Base-by-base conservation (phyloP, 2,329 filamentous ascomycete species). In the Pseudogymnoascus sp. region DNA sequence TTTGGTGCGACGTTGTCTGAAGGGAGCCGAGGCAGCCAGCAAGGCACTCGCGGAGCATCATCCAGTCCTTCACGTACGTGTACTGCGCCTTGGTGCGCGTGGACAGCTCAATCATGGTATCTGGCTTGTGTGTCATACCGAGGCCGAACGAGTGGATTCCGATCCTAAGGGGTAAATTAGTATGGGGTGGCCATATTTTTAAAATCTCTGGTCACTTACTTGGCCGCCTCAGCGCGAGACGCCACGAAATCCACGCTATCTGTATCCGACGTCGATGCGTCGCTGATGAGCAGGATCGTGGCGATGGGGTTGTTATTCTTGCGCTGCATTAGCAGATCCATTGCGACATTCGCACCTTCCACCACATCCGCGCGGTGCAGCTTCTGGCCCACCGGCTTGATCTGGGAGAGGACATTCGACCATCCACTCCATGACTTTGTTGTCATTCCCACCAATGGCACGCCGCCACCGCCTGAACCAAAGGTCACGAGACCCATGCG, bases 1-100 rank as follows among this genome's bases (percentile, higher is more conserved):
- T 97, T 73, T 97, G 94, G 73, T 99, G 94, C n/a, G 94, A 97
- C 28, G 91, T 87, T 2, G 90, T 92, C 74, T 99, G 94, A 72
- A 97, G 83, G 12, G 91, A 87, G 54, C 94, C 94, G 28, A 99
- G 79, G 70, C 93, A 97, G 43, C 94, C 94, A 22, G 92, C 94
- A 47, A 97, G 82, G 73, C 94, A 97, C 74, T 99, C 94, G 28
- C 94, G 88, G 36, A 99, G 82, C 93, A 97, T 99, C 93, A 97
- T 97, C 94, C 94, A 99, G 74, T 99, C 94, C 76, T 97, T 99
- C 67, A 99, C 92, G 70, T 97, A 99, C 1, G 92, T 95, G 71
- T 97, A 99, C 1, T 92, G 95, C 4, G 92, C 94, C 77, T 97
- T 99, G 3, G 94, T 99, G 63, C 92, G 84, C 6, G 90, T 94